These are phyloP conservation scores for Dothistroma septosporum DNA, from an alignment of 2,329 filamentous ascomycete genomes.

Conservation along the genomic window DNA sequence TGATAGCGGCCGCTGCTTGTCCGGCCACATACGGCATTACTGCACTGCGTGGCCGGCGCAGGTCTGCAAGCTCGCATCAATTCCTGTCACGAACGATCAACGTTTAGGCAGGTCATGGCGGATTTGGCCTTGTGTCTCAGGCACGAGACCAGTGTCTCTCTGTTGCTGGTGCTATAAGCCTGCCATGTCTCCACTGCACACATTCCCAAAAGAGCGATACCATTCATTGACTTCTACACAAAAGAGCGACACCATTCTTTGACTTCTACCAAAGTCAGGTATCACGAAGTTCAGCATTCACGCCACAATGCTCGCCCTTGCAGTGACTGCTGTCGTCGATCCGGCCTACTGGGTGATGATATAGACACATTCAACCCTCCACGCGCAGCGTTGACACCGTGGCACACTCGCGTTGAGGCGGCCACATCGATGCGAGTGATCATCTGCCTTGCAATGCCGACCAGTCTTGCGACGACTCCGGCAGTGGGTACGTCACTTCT, in stretches of 20 bases:
- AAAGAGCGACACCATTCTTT: too few relatives aligned
- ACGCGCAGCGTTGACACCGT: neutral
- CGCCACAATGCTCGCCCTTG: neutral
- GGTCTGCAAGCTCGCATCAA: too few relatives aligned
- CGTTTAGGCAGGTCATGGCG: too few relatives aligned
- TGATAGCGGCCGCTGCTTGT: too few relatives aligned
- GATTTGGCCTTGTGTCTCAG: too few relatives aligned
- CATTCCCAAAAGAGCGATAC: neutral
- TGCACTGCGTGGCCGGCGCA: too few relatives aligned
- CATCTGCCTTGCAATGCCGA: neutral
- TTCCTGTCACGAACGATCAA: too few relatives aligned
- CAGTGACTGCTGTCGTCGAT: neutral
- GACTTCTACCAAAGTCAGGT: too few relatives aligned
- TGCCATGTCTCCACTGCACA: neutral
- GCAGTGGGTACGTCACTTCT: neutral
- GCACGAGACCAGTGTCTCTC: too few relatives aligned
- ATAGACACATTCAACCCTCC: neutral
- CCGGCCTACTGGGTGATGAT: neutral
- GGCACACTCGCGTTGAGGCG: neutral
- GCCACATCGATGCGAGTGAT: neutral
- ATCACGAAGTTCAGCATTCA: neutral
- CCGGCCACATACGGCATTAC: too few relatives aligned
- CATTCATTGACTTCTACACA: too few relatives aligned
- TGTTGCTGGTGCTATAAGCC: neutral
- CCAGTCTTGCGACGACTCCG: neutral